Evolutionary conservation across 2,329 filamentous ascomycete species (phyloP), one percentile per base, ranked within the genome.

Genomic region (Phaeophleospora eucalypticola): DNA sequence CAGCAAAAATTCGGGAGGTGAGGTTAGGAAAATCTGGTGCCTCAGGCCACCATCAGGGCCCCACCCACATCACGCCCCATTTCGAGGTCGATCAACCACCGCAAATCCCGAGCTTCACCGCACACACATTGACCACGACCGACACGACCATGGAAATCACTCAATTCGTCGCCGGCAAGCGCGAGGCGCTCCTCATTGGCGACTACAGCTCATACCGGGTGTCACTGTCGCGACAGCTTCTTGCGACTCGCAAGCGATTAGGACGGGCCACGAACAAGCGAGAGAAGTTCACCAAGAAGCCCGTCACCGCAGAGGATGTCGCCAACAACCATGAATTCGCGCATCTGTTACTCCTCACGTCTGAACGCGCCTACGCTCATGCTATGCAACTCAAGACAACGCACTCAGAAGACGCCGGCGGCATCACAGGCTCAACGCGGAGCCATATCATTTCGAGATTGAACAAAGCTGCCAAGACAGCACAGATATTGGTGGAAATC

Each of bases 301-400:
- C 79, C 14, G 73, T 95, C 49, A 89, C 86, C 2, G 77, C 87
- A 20, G 82, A 86, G 57, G 81, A 95, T 63, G 78, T 97, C 59
- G 79, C 77, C 29, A 75, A 78, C 53, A 87, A 89, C 68, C 75
- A 82, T 68, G 87, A 87, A 86, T 96, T 81, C 60, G 80, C 84
- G 40, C 78, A 86, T 57, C 76, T 96, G n/a, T 76, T 91, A 24
- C 77, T 98, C 46, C 81, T 96, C 62, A 87, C 83, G 33, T 83
- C 90, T 51, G 93, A 98, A 72, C 81, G 93, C 54, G 88, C 90
- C 42, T 97, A 89, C 88, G 91, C 93, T 32, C 85, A 95, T 68
- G 91, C 90, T 48, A 94, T 97, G 89, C 83, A 86, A 65, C 89
- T 96, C 78, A 96, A 95, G 70, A 80, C 88, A 3, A 75, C 81